These are phyloP conservation scores for Purpureocillium takamizusanense DNA, from an alignment of 2,329 filamentous ascomycete species.

Conservation along the genomic window DNA sequence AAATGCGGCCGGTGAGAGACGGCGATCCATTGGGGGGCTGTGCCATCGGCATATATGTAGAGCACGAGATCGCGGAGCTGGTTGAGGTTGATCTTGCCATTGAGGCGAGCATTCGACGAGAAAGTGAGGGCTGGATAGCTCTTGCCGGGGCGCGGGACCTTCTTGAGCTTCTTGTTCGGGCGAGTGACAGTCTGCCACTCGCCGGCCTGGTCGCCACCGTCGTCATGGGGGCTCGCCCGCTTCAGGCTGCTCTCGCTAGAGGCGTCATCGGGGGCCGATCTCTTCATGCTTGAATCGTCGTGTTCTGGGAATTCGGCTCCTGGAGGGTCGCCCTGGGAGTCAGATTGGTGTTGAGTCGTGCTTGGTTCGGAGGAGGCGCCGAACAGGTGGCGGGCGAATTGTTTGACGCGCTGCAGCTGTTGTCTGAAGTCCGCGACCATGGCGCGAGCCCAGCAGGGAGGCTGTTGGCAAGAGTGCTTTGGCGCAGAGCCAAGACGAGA, in stretches of 20 bases:
- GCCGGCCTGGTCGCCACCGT: conserved; percentile 22
- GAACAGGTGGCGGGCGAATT: conserved; percentile 8
- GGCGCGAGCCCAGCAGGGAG: background rate
- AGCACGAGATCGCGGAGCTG: conserved; percentile 55
- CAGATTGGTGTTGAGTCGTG: background rate
- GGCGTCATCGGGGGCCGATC: conserved; percentile 4
- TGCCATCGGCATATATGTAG: conserved; percentile 59
- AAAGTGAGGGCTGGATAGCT: conserved; percentile 54
- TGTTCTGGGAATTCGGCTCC: background rate
- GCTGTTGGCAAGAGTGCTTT: too few relatives aligned
- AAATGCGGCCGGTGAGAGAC: conserved; percentile 55
- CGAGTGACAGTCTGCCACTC: conserved; percentile 49
- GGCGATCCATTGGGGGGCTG: conserved; percentile 56
- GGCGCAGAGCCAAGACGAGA: too few relatives aligned
- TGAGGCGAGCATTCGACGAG: conserved; percentile 46
- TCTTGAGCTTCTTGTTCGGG: conserved; percentile 50
- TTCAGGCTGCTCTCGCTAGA: conserved; percentile 35
- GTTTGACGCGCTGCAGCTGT: conserved; percentile 10
- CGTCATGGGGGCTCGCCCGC: conserved; percentile 36
- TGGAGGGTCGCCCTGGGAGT: background rate
- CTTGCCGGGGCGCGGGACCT: conserved; percentile 44
- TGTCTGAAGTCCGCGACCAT: conserved; percentile 10
- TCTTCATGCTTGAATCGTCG: conserved; percentile 6
- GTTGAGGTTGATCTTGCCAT: conserved; percentile 52
- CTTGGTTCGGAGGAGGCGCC: conserved; percentile 3